Evolutionary conservation across 352 stramenopile genomes (phyloP), one percentile per base, ranked within the genome.

Genomic region (Pythium scleroteichum): DNA sequence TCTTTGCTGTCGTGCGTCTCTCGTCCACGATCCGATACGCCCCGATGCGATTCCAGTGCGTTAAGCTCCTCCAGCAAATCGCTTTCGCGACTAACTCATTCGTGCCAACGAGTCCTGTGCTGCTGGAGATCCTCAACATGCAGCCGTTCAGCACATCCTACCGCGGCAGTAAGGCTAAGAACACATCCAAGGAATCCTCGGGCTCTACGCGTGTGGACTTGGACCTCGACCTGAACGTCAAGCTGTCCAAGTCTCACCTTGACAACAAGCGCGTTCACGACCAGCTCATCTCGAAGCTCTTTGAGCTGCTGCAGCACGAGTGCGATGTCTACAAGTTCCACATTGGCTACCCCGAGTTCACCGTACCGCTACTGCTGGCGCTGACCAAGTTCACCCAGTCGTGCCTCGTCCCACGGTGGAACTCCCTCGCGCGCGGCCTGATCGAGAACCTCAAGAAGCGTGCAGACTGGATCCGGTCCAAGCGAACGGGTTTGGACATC

Each of bases 11-110:
- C 26, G 81, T 92, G 48, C 82, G 83, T 14, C 69, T 95, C n/a
- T 78, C 82, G 23, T 90, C 81, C 22, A 94, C 82, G 54, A 67
- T 92, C 40, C 80, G 82, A 13, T 93, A 87, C 69, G 82, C 97
- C 14, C 97, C 97, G 12, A 78, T 99, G 48, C 92, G 95, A 29
- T 94, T 99, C 67, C 97, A 99, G 72, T 98, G 97, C 70, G 86
- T 99, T 9, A 88, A 97, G 62, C 73, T 99, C 16, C 73, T 99
- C 53, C 97, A 99, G 69, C 96, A 99, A 63, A 77, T 99, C 26
- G 94, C 96, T 22, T 86, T 97, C 27, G 87, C 90, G 17, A 97
- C 95, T 13, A 87, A 98, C 72, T 82, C 88, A 26, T 99, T 98
- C 68, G 93, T 99, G 57, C 97, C 97, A 4, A 98, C 94, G 14